Evolutionary conservation across 2,329 filamentous ascomycete genomes (phyloP), one percentile per base, ranked within the genome.

Genomic region (Cordyceps militaris): DNA sequence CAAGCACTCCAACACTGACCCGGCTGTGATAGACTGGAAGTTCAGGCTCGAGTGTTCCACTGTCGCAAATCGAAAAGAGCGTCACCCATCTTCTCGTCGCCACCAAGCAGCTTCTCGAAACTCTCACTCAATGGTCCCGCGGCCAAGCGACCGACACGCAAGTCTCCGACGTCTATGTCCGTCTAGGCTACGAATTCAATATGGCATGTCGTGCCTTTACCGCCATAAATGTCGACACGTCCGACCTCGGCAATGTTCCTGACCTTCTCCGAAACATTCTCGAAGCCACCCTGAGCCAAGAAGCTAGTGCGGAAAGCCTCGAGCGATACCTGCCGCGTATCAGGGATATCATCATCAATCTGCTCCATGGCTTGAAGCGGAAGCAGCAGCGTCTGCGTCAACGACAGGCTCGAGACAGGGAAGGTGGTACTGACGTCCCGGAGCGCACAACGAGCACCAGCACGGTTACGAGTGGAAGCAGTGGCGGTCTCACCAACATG

Each of bases 51-150:
- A 89, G 78, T 79, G 90, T 83, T 67, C 81, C 82, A 65, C 82
- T 99, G 64, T 97, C 93, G 54, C 93, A 96, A 73, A 99, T 99
- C 73, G 94, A 99, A 77, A 97, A 97, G 78, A 97, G 92, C 71
- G 94, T 99, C 63, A 97, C 93, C 11, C 94, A 99, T 71, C 87
- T 99, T 46, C 85, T 99, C 36, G 93, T 99, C 63, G 94, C 94
- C 36, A 99, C 94, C 34, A 99, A 99, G 72, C 92, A 97, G 74
- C 85, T 99, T 2, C 86, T 99, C 61, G 94, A 99, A 76, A 99
- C 93, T 6, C 79, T 99, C 61, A 99, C 94, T 48, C 89, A 96
- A 79, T 99, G 94, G 94, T 99, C 94, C 60, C 89, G 93, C 58
- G 88, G 89, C 61, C 86, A 89, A 66, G 92, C 94, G 56, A 92